Conservation (phyloP, 371 early-diverging fungal species). For the Dichotomocladium elegans region DNA sequence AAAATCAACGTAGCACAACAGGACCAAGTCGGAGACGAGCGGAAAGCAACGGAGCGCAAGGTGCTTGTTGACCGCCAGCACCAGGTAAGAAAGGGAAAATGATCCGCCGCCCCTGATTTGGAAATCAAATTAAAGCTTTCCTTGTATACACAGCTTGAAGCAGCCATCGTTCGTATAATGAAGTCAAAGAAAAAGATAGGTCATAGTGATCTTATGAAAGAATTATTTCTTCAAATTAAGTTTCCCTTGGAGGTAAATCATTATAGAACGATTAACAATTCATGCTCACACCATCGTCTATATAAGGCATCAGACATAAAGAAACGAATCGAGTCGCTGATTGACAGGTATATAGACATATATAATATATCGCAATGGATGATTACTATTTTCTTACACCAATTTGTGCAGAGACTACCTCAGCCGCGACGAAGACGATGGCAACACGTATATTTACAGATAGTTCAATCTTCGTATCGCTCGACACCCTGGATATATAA, state of each 20-base stretch:
- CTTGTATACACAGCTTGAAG: conserved; percentile 62
- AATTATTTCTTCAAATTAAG: conserved; percentile 70
- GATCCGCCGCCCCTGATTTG: not conserved
- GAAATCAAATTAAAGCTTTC: too few species aligned
- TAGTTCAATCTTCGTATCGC: not conserved
- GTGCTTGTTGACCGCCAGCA: conserved; percentile 80
- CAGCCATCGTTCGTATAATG: conserved; percentile 94
- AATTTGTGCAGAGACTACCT: conserved; percentile 3
- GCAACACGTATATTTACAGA: conserved; percentile 4
- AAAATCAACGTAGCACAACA: conserved; percentile 77
- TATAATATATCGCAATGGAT: not conserved
- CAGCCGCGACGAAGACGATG: conserved; percentile 1
- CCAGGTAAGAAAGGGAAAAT: conserved; percentile 26
- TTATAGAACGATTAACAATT: not conserved
- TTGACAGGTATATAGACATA: conserved; percentile 53
- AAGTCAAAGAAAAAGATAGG: conserved; percentile 75
- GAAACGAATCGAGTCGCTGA: conserved; percentile 85
- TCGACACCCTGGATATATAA: too few species aligned
- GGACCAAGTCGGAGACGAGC: conserved; percentile 76
- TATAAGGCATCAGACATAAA: conserved; percentile 71
- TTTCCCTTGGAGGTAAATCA: conserved; percentile 69
- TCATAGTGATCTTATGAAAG: conserved; percentile 67
- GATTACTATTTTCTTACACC: not conserved
- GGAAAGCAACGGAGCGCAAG: conserved; percentile 64
- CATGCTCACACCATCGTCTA: not conserved